Conservation (phyloP, 768 basidiomycete genomes). For the Hemileccinum rubropunctum region DNA sequence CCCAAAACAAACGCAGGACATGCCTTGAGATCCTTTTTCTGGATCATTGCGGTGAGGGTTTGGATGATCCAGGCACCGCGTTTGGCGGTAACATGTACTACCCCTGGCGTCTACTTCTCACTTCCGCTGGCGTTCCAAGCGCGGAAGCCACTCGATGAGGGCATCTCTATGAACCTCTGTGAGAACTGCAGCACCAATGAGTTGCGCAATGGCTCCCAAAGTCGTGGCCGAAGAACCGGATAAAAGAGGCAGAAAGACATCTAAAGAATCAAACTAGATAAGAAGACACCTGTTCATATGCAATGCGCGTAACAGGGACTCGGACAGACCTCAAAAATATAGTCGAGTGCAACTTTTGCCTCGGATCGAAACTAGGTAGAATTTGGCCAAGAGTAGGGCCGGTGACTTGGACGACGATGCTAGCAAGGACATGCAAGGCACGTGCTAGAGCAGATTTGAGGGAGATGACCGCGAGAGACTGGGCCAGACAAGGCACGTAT, state of each 20-base stretch:
- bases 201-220: slow-evolving; percentile 48
- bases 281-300: background rate
- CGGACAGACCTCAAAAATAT: slow-evolving; percentile 54
- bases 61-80: slow-evolving; percentile 61
- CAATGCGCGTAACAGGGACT: background rate
- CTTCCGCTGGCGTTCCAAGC: slow-evolving; percentile 51
- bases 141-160: slow-evolving; percentile 64
- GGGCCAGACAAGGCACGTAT: slow-evolving; percentile 57
- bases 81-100: slow-evolving; percentile 36
- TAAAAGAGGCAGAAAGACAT: slow-evolving; percentile 66
- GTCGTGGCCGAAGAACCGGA: slow-evolving; percentile 40
- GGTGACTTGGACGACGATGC: slow-evolving; percentile 61
- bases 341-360: slow-evolving; percentile 55
- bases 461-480: slow-evolving; percentile 30
- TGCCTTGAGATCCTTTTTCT: too few species aligned
- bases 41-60: slow-evolving; percentile 46
- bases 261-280: slow-evolving; percentile 54
- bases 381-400: slow-evolving; percentile 68
- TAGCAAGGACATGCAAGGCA: slow-evolving; percentile 56
- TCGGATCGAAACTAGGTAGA: slow-evolving; percentile 42
- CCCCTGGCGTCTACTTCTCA: slow-evolving; percentile 52
- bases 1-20: too few species aligned
- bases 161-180: slow-evolving; percentile 45
- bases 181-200: slow-evolving; percentile 53
- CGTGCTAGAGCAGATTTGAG: slow-evolving; percentile 61